Evolutionary conservation across 2,329 filamentous ascomycete genomes (phyloP).

Genomic region (Monilinia laxa): DNA sequence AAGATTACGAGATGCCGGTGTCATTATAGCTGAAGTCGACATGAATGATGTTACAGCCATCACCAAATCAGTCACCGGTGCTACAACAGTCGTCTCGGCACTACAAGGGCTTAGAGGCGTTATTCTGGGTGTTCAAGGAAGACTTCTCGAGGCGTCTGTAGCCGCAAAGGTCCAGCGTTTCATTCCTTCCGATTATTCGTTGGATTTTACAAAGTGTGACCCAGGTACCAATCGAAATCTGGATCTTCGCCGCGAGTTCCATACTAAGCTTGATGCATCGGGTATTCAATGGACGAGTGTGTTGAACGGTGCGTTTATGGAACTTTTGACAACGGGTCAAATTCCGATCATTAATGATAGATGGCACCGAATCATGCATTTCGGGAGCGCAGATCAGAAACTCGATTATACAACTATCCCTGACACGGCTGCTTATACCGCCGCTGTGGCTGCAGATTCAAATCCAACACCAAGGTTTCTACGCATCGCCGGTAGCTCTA

Average conservation of each 20-base stretch:
- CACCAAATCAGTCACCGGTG: slow-evolving; percentile 17
- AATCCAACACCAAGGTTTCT: slow-evolving; percentile 23
- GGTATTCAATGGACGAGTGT: slow-evolving; percentile 25
- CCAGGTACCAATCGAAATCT: slow-evolving; percentile 26
- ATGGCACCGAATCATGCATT: slow-evolving; percentile 24
- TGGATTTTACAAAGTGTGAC: slow-evolving; percentile 23
- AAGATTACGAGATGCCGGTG: slow-evolving; percentile 21
- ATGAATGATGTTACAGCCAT: slow-evolving; percentile 20
- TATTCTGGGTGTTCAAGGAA: slow-evolving; percentile 21
- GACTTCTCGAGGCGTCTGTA: slow-evolving; percentile 52
- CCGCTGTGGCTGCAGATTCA: slow-evolving; percentile 25
- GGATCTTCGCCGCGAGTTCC: slow-evolving; percentile 24
- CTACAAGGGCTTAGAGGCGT: slow-evolving; percentile 25
- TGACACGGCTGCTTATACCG: slow-evolving; percentile 24
- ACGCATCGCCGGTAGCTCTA: slow-evolving; percentile 23
- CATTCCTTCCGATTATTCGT: slow-evolving; percentile 55
- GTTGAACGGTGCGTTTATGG: slow-evolving; percentile 25
- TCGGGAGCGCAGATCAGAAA: slow-evolving; percentile 24
- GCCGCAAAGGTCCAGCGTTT: slow-evolving; percentile 58
- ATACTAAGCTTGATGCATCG: slow-evolving; percentile 24
- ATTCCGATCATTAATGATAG: slow-evolving; percentile 24
- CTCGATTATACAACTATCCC: slow-evolving; percentile 21
- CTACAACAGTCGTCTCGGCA: slow-evolving; percentile 23
- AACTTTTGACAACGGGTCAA: slow-evolving; percentile 17
- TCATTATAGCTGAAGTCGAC: slow-evolving; percentile 23